A percentile compares a stretch with the other conserved stretches of the same genome.
These are phyloP conservation scores for Dactylellina haptotyla DNA, from an alignment of 2,329 filamentous ascomycete genomes.

Conservation along the genomic window DNA sequence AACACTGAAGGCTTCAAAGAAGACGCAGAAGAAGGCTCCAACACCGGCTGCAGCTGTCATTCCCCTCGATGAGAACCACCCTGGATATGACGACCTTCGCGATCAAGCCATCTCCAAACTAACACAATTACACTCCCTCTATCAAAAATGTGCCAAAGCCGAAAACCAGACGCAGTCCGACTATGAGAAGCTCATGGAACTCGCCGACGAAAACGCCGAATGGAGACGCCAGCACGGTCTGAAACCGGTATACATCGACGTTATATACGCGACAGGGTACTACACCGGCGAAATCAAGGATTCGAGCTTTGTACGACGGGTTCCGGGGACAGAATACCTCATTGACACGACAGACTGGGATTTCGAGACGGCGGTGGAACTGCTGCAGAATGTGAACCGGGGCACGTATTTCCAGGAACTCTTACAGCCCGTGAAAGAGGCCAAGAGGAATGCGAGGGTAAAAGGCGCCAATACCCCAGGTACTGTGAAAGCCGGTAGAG, in stretches of 20 bases:
- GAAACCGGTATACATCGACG: slow-evolving; percentile 47
- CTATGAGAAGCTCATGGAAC: slow-evolving; percentile 36
- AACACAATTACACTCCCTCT: slow-evolving; percentile 36
- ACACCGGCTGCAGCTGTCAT: slow-evolving; percentile 23
- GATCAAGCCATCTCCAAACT: slow-evolving; percentile 50
- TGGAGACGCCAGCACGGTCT: slow-evolving; percentile 44
- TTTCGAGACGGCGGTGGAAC: slow-evolving; percentile 42
- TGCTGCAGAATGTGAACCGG: slow-evolving; percentile 48
- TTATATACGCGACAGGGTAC: slow-evolving; percentile 45
- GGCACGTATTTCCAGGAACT: slow-evolving; percentile 48
- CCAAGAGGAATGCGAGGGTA: slow-evolving; percentile 32
- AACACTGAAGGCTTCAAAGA: neutral
- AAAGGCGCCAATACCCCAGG: slow-evolving; percentile 10
- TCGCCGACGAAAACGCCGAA: slow-evolving; percentile 39
- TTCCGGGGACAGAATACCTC: slow-evolving; percentile 45
- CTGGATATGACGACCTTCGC: slow-evolving; percentile 48
- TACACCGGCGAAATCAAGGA: slow-evolving; percentile 41
- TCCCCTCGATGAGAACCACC: slow-evolving; percentile 49
- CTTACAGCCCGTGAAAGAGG: slow-evolving; percentile 46
- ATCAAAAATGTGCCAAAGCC: slow-evolving; percentile 31
- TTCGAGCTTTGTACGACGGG: slow-evolving; percentile 28
- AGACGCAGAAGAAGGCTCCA: slow-evolving; percentile 11
- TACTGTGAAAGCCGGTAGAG: slow-evolving; percentile 12
- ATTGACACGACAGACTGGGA: slow-evolving; percentile 50
- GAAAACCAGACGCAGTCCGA: slow-evolving; percentile 22